phyloP scores from a whole-genome alignment of 495 filamentous ascomycete species.

The Trichocladium uniseriatum region DNA sequence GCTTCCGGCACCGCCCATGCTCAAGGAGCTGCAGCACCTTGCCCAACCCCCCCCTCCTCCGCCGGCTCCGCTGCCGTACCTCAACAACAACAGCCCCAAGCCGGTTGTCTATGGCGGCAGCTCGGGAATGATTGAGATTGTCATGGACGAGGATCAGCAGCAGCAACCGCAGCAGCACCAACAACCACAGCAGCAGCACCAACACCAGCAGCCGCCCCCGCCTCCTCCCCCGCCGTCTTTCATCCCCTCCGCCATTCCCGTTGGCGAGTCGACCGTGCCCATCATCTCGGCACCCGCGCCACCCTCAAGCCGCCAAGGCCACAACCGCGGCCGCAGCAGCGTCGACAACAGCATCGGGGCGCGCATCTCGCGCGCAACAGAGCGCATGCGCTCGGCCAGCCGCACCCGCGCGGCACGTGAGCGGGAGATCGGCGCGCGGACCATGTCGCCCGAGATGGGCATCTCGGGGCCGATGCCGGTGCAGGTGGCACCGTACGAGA shows the following conservation, averaged over 20 bases:
- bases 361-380: conserved; percentile 56
- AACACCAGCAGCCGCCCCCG: background rate
- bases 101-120: conserved; percentile 32
- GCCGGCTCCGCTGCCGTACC: conserved; percentile 47
- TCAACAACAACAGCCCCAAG: conserved; percentile 16
- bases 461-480: background rate
- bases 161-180: conserved; percentile 25
- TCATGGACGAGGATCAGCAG: conserved; percentile 55
- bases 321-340: conserved; percentile 57
- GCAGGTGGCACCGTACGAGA: conserved; percentile 44
- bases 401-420: conserved; percentile 29
- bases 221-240: conserved; percentile 20
- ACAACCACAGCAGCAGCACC: conserved; percentile 4
- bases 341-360: conserved; percentile 48
- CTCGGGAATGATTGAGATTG: conserved; percentile 64
- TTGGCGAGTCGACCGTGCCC: conserved; percentile 22
- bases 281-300: conserved; percentile 29
- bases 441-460: conserved; percentile 32
- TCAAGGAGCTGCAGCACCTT: conserved; percentile 81
- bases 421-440: conserved; percentile 16
- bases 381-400: conserved; percentile 59
- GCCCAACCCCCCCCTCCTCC: conserved; percentile 57
- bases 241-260: conserved; percentile 7
- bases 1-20: conserved; percentile 48
- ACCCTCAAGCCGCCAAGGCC: conserved; percentile 38